A percentile compares a stretch with the other conserved stretches of the same genome.
These are phyloP conservation scores for Crithidia bombi DNA, from an alignment of 208 protist species.

Conservation along the genomic window DNA sequence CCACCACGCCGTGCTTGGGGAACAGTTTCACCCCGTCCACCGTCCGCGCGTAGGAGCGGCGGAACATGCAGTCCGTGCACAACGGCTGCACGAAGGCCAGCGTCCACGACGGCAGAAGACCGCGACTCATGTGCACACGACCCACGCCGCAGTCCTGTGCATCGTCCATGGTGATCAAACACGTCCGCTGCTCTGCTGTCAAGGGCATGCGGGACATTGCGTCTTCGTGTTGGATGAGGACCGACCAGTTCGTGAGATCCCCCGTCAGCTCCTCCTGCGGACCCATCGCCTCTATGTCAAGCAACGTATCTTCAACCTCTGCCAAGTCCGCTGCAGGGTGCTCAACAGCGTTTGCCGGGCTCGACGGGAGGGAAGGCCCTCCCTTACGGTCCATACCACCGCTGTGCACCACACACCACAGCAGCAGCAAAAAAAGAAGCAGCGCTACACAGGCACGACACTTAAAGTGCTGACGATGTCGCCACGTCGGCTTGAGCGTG, in stretches of 20 bases:
- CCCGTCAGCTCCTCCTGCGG: not conserved
- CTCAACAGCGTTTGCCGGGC: not conserved
- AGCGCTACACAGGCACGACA: not conserved
- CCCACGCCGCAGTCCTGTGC: not conserved
- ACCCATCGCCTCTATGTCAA: conserved; percentile 1
- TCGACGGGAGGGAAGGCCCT: not conserved
- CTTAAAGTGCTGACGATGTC: not conserved
- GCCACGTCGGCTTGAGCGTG: not conserved
- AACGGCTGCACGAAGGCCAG: not conserved
- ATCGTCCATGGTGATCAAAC: not conserved
- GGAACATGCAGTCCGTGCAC: conserved; percentile 2
- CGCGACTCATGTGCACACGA: not conserved
- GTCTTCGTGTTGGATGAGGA: not conserved
- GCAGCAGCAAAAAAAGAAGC: not conserved
- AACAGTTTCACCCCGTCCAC: no score
- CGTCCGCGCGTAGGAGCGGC: no score
- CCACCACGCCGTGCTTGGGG: conserved; percentile 10
- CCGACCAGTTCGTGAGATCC: not conserved
- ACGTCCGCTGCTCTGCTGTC: not conserved
- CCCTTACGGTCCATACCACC: no score
- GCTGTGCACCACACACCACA: not conserved
- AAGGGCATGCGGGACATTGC: not conserved
- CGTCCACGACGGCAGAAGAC: not conserved
- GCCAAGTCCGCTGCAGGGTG: not conserved
- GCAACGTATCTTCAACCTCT: not conserved